phyloP scores from a whole-genome alignment of 345 rosid genomes.

The Carallia pectinifolia region DNA sequence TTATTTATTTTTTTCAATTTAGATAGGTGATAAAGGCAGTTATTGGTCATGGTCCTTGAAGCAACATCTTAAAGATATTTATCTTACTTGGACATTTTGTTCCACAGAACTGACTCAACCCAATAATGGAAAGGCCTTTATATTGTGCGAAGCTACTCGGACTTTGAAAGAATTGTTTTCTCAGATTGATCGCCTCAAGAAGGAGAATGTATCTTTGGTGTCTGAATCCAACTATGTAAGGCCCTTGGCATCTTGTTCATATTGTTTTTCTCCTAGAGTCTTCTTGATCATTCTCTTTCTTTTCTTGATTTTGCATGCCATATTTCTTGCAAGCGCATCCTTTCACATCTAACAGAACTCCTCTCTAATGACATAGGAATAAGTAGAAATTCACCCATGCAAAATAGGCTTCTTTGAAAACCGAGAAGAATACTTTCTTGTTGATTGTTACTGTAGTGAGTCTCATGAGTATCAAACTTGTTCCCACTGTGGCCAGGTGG shows the following conservation, averaged over 20 bases:
- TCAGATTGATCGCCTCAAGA: slow-evolving; percentile 71
- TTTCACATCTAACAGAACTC: not conserved
- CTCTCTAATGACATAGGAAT: not conserved
- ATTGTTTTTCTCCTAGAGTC: too few species aligned
- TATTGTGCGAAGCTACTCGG: slow-evolving; percentile 67
- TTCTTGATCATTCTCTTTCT: too few species aligned
- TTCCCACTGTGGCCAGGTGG: slow-evolving; percentile 46
- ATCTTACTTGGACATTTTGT: slow-evolving; percentile 14
- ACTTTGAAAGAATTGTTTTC: slow-evolving; percentile 62
- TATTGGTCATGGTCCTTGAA: slow-evolving; percentile 1
- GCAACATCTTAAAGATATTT: slow-evolving; percentile 1
- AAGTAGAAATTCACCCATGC: not conserved
- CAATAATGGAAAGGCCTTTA: slow-evolving; percentile 80
- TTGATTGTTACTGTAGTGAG: not conserved
- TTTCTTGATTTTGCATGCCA: too few species aligned
- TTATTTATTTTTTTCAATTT: not conserved
- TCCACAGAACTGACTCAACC: slow-evolving; percentile 54
- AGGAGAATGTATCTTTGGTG: slow-evolving; percentile 61
- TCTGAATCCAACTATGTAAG: slow-evolving; percentile 86
- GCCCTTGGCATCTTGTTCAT: not conserved
- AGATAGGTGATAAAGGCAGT: not conserved
- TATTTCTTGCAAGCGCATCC: not conserved
- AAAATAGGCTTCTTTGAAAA: not conserved
- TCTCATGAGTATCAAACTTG: slow-evolving; percentile 1
- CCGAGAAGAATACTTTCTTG: not conserved